These are phyloP conservation scores for Sporisorium exsertum DNA, from an alignment of 1,284 basidiomycete species.

Conservation along the genomic window DNA sequence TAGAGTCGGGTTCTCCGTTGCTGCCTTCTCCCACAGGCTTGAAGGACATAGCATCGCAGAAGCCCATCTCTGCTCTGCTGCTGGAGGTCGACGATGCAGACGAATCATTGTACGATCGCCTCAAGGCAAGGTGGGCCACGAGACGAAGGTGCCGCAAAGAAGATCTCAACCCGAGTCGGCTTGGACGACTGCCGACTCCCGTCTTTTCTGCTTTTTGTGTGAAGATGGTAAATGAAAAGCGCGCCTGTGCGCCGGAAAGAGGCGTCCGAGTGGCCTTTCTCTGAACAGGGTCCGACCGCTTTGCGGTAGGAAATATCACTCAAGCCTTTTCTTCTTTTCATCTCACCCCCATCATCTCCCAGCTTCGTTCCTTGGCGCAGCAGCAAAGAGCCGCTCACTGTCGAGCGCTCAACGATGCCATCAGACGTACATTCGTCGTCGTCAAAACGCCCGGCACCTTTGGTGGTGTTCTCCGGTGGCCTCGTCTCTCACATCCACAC, in stretches of 20 bases:
- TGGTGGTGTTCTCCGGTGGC: conserved; percentile 54
- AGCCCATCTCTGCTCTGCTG: no score
- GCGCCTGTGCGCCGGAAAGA: conserved; percentile 20
- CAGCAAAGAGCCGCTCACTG: not conserved
- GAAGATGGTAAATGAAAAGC: not conserved
- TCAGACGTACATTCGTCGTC: conserved; percentile 35
- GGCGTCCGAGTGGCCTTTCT: not conserved
- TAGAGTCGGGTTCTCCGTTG: not conserved
- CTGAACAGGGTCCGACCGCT: conserved; percentile 1
- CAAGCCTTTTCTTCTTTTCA: not conserved
- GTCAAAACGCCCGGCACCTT: conserved; percentile 29
- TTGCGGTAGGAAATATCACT: not conserved
- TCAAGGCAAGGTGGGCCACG: not conserved
- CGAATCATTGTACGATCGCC: not conserved
- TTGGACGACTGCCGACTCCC: not conserved
- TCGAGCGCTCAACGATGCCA: conserved; percentile 20
- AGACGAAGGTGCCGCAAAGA: not conserved
- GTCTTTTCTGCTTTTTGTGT: not conserved
- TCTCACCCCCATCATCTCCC: not conserved
- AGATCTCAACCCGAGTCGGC: not conserved
- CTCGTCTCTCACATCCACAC: conserved; percentile 75
- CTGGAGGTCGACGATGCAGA: no score
- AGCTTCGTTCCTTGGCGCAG: not conserved
- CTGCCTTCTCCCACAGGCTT: no score
- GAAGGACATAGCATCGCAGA: no score